phyloP scores from a whole-genome alignment of 164 flowering plant species.

The Protea cynaroides region DNA sequence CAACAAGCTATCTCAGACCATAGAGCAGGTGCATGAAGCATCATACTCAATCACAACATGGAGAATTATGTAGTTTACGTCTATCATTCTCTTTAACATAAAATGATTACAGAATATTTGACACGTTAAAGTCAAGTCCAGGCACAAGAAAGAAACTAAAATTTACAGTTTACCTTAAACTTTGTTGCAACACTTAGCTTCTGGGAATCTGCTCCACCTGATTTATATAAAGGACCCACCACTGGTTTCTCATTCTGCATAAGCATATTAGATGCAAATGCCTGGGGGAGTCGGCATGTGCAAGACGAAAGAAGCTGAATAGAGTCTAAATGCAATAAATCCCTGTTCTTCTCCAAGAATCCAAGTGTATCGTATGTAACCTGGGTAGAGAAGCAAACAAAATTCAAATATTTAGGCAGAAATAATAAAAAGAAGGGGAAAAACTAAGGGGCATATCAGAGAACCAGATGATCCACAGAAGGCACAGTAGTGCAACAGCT shows the following conservation, averaged over 20 bases:
- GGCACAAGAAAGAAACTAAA: conserved; percentile 4
- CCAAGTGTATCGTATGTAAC: conserved; percentile 90
- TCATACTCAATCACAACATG: no score
- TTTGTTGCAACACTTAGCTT: conserved; percentile 92
- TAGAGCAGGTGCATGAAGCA: no score
- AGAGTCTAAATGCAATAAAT: conserved; percentile 80
- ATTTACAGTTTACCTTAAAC: conserved; percentile 72
- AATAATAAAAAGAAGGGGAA: background rate
- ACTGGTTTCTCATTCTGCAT: conserved; percentile 74
- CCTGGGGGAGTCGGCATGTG: conserved; percentile 73
- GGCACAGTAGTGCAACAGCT: background rate
- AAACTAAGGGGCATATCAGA: background rate
- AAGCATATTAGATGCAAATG: conserved; percentile 86
- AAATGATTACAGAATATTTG: no score
- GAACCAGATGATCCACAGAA: background rate
- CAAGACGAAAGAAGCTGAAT: conserved; percentile 86
- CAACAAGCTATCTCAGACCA: no score
- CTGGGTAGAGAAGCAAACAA: conserved; percentile 31
- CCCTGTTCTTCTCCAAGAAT: conserved; percentile 94
- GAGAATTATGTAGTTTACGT: no score
- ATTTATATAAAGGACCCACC: conserved; percentile 65
- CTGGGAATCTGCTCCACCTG: conserved; percentile 95
- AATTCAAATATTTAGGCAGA: background rate
- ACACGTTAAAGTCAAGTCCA: background rate
- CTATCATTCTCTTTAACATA: no score